phyloP scores from a whole-genome alignment of 805 yeast species.

The Dipodascus albidus region DNA sequence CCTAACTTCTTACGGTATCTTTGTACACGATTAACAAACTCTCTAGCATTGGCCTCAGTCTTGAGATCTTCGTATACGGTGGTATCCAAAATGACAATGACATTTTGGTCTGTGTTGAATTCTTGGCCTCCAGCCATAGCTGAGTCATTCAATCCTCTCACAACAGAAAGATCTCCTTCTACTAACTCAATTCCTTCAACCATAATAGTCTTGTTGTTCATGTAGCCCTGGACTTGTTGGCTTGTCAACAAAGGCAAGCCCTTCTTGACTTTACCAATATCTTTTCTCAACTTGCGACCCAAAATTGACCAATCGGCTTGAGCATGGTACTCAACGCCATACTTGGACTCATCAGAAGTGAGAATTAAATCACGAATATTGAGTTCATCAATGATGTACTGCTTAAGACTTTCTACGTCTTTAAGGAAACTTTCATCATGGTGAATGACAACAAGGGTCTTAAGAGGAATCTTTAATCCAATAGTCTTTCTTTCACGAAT shows the following conservation, averaged over 20 bases:
- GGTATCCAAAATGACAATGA: slow-evolving; percentile 79
- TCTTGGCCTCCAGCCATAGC: slow-evolving; percentile 59
- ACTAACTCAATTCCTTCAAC: slow-evolving; percentile 87
- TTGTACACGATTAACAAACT: slow-evolving; percentile 92
- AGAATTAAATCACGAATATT: slow-evolving; percentile 81
- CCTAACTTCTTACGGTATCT: slow-evolving; percentile 95
- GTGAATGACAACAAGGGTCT: slow-evolving; percentile 75
- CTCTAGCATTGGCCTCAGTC: slow-evolving; percentile 94
- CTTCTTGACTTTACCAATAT: slow-evolving; percentile 86
- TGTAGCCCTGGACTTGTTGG: slow-evolving; percentile 66
- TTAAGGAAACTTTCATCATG: slow-evolving; percentile 60
- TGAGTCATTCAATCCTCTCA: slow-evolving; percentile 71
- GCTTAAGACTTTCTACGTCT: slow-evolving; percentile 67
- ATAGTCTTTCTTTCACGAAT: slow-evolving; percentile 93
- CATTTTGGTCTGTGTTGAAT: slow-evolving; percentile 79
- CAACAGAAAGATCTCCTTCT: slow-evolving; percentile 79
- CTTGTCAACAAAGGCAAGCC: slow-evolving; percentile 79
- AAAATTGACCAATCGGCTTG: slow-evolving; percentile 99
- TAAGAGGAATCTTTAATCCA: slow-evolving; percentile 90
- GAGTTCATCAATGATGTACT: slow-evolving; percentile 80
- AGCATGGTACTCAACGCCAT: slow-evolving; percentile 85
- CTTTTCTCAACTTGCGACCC: slow-evolving; percentile 94
- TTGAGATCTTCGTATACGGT: slow-evolving; percentile 78
- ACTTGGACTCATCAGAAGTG: slow-evolving; percentile 81
- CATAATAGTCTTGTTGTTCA: slow-evolving; percentile 58